A percentile compares a stretch with the other conserved stretches of the same genome.
Evolutionary conservation across 176 grass and related monocot genomes (phyloP).

Genomic region (Urochloa ruziziensis): DNA sequence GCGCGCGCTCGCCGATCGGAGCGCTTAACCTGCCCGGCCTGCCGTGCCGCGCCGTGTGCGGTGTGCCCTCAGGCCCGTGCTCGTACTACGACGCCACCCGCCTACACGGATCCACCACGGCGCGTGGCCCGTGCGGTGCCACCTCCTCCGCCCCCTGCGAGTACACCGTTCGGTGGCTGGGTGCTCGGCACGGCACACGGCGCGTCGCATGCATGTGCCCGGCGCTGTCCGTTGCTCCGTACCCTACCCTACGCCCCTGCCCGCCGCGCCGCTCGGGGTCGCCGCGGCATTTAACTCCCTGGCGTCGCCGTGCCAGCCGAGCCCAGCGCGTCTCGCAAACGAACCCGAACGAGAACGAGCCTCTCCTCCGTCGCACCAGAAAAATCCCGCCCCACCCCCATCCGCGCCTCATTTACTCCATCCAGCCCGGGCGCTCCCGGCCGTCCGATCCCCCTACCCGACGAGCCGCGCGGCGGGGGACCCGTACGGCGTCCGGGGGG

Average conservation of each 20-base stretch:
- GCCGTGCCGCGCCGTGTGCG: too few relatives aligned
- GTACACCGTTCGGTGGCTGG: neutral
- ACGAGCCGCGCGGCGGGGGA: too few relatives aligned
- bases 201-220: too few relatives aligned
- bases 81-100: too few relatives aligned
- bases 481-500: neutral
- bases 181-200: neutral
- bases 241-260: neutral
- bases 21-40: too few relatives aligned
- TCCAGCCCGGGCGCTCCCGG: neutral
- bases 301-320: neutral
- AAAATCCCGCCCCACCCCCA: neutral
- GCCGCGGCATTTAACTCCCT: slow-evolving; percentile 5
- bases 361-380: neutral
- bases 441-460: too few relatives aligned
- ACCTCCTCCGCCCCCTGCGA: neutral
- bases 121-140: too few relatives aligned
- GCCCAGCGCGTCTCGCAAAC: neutral
- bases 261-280: neutral
- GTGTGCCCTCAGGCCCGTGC: too few relatives aligned
- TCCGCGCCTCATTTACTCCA: neutral
- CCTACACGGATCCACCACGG: too few relatives aligned
- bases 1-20: too few relatives aligned
- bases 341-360: neutral
- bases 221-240: slow-evolving; percentile 4